phyloP scores from a whole-genome alignment of 805 yeast species.

The Lachancea mirantina region DNA sequence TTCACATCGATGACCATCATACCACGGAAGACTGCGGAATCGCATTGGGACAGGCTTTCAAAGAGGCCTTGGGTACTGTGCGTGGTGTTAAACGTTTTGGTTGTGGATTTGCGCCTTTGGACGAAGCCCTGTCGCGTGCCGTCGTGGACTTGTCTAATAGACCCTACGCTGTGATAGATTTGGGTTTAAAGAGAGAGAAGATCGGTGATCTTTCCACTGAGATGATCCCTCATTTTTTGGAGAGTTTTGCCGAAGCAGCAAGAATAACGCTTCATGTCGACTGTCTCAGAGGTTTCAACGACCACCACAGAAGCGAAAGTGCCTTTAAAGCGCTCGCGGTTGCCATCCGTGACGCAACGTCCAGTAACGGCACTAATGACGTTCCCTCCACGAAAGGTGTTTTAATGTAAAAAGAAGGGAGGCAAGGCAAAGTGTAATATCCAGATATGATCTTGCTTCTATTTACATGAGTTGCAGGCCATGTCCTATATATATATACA shows the following conservation, averaged over 20 bases:
- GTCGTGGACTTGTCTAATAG: constrained; percentile 94
- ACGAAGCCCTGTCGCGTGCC: constrained; percentile 91
- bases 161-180: constrained; percentile 83
- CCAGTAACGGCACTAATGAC: constrained; percentile 79
- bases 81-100: constrained; percentile 93
- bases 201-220: constrained; percentile 89
- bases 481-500: no score
- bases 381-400: constrained; percentile 98
- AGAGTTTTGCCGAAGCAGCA: constrained; percentile 90
- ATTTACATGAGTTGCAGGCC: no score
- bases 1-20: constrained; percentile 96
- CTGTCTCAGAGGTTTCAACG: constrained; percentile 87
- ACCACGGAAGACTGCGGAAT: constrained; percentile 94
- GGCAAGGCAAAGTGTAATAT: no score
- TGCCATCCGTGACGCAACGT: constrained; percentile 80
- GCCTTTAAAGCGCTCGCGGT: constrained; percentile 95
- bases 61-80: constrained; percentile 81
- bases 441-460: no score
- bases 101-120: constrained; percentile 87
- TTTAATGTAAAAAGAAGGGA: constrained; percentile 52
- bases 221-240: constrained; percentile 96
- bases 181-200: constrained; percentile 86
- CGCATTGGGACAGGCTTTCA: constrained; percentile 84
- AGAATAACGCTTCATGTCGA: constrained; percentile 90
- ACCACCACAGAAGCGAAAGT: constrained; percentile 92